Percentiles rank a stretch among this genome's conserved stretches.
phyloP scores from a whole-genome alignment of 2,329 filamentous ascomycete genomes.

The Ophiocordyceps robertsii region DNA sequence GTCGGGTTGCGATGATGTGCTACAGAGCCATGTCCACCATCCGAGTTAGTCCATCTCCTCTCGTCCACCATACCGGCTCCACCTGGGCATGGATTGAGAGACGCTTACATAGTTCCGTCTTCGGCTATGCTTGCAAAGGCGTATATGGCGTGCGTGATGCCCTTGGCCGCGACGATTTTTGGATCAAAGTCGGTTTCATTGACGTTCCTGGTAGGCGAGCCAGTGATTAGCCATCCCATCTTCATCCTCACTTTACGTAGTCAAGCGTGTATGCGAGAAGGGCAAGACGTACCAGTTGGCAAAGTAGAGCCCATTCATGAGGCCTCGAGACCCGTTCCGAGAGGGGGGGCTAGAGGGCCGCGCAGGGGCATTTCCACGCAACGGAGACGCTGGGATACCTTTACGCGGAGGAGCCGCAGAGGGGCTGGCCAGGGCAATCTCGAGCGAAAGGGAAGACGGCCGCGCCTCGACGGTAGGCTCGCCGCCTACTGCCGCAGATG shows the following conservation, averaged over 20 bases:
- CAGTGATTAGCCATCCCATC: too few species aligned
- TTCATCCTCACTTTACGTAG: background rate
- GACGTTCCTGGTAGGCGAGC: conserved; percentile 27
- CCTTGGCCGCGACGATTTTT: conserved; percentile 50
- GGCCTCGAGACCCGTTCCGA: background rate
- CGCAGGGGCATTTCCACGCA: background rate
- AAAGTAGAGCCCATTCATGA: conserved; percentile 35
- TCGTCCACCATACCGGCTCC: too few species aligned
- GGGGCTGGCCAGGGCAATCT: too few species aligned
- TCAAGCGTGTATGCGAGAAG: background rate
- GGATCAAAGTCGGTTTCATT: conserved; percentile 64
- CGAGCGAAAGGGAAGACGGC: too few species aligned
- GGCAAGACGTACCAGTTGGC: conserved; percentile 32
- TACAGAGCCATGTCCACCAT: conserved; percentile 1
- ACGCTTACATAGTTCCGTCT: conserved; percentile 32
- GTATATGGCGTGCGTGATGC: conserved; percentile 64
- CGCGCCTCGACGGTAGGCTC: too few species aligned
- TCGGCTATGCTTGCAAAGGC: conserved; percentile 32
- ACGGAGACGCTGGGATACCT: too few species aligned
- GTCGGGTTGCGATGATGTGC: conserved; percentile 18
- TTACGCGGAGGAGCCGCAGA: too few species aligned
- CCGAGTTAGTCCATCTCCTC: too few species aligned
- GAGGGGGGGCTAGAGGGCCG: background rate
- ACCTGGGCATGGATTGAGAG: background rate
- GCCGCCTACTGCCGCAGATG: too few species aligned